Percentiles rank a stretch among this genome's conserved stretches.
Conservation (phyloP, 2,329 filamentous ascomycete genomes). For the Teratosphaeria destructans region DNA sequence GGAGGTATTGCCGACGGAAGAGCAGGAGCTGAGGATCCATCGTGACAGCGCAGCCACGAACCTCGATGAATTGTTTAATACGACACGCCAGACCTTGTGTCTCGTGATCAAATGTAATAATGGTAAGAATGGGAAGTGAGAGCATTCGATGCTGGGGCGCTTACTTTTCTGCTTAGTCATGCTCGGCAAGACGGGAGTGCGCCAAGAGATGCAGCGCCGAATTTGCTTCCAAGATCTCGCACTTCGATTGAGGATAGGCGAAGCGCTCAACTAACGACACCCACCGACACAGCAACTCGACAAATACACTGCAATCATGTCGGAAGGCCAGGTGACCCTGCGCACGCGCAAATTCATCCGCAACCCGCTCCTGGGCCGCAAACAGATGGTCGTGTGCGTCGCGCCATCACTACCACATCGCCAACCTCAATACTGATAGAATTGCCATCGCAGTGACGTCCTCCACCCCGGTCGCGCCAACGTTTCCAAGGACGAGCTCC, state of each 20-base stretch:
- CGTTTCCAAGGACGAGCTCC: slow-evolving; percentile 98
- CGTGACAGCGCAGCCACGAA: neutral
- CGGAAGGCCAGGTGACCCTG: slow-evolving; percentile 54
- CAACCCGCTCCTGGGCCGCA: slow-evolving; percentile 96
- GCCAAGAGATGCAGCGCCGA: neutral
- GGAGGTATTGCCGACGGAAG: slow-evolving; percentile 68
- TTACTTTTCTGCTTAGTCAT: neutral
- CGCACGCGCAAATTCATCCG: slow-evolving; percentile 99
- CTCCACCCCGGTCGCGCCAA: slow-evolving; percentile 97
- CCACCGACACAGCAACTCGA: slow-evolving; percentile 4
- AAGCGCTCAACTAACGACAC: slow-evolving; percentile 8
- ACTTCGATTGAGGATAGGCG: slow-evolving; percentile 5
- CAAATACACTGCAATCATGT: slow-evolving; percentile 61
- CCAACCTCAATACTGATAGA: slow-evolving; percentile 12
- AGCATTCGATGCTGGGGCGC: neutral
- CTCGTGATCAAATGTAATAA: no score
- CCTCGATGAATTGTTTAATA: neutral
- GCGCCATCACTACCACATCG: slow-evolving; percentile 1
- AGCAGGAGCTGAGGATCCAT: slow-evolving; percentile 27
- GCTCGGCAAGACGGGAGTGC: neutral
- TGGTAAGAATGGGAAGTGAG: no score
- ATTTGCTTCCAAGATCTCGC: neutral
- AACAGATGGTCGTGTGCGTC: slow-evolving; percentile 95
- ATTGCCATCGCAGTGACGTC: slow-evolving; percentile 63
- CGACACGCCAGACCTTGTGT: no score